Base-by-base conservation (phyloP, 2,329 filamentous ascomycete species). In the Fusarium musae region DNA sequence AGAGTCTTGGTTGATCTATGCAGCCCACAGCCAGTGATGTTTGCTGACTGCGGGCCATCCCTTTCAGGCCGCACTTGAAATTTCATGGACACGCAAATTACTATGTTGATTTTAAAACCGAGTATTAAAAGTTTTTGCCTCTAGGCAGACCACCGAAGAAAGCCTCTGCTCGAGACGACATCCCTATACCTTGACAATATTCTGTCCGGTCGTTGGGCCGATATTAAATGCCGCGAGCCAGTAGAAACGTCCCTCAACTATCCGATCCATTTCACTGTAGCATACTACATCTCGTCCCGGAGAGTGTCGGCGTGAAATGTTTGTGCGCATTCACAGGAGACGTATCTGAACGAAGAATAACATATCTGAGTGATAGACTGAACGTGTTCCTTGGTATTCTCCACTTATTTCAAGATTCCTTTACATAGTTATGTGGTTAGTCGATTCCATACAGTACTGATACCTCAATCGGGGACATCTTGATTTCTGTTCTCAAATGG, bases 391-490 rank as follows among this genome's bases (percentile, higher is more conserved):
- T 16, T 16, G 7, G 34, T 16, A 34, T 16, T 7, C 34, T 34
- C 34, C 16, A 34, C 15, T 34, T 34, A 34, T 34, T 34, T 8
- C 3, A 34, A 16, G 34, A 34, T 34, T 34, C 34, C 16, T 16
- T 34, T 8, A 34, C 34, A 34, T 2, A 34, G 1, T 3, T 3
- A 16, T 34, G 16, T 16, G 34, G 15, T 34, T 1, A 1, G 34
- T 13, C 34, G 34, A 34, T 16, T 34, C 15, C 34, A 34, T 16
- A 34, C 32, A 15, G 32, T 34, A 34, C 2, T 3, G 5, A 34
- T 1, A 15, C 2, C 2, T 15, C 5, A 34, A 34, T 15, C 32
- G 12, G 32, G 32, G 32, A 34, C 5, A 2, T 7, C 32, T 2
- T 34, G 32, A 12, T 34, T 34, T 15, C 32, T 34, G 5, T 6